Base-by-base conservation (phyloP, 495 filamentous ascomycete genomes). In the Pyrenula aspistea region DNA sequence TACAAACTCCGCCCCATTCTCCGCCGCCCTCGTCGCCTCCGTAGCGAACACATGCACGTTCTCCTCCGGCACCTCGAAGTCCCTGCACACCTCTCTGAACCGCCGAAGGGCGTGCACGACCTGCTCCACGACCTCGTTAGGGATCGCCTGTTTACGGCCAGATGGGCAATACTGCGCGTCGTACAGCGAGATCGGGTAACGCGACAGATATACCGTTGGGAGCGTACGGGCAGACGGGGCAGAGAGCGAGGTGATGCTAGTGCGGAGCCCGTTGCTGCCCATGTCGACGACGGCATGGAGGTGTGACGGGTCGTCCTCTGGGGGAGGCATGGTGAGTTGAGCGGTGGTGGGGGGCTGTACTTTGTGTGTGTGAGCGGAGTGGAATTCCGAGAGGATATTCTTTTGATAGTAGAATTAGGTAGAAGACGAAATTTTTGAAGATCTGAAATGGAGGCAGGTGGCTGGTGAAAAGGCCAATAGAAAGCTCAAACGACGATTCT, bases 201-300 rank as follows among this genome's bases (percentile, higher is more conserved):
- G 84, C 62, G 91, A 84, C 58, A 82, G 81, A 66, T 88, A 93
- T 55, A 94, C 59, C 31, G 85, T 91, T 19, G 77, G 86, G 24
- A 95, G 76, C 25, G 91, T 78, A 12, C 91, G 84, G 15, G 84
- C 73, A 2, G 73, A 81, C 1, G 85, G 81, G 8, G 83, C 81
- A 1, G 84, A 78, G 25, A 96, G 78, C 56, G 89, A 81, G 10
- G 90, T 87, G 58, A 96, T 89, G 10, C 87, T 92, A 73, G 95
- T 95, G 50, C 91, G 90, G 61, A 96, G 92, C 58, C 91, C 91
- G 78, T 96, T 96, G 73, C 91, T 95, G 48, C 2, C 31, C 31
- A 42, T 42, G 31, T 42, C 31, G 31, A 42, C 31, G 31, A 42
- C 31, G 31, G 31, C 31, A 15, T 42, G 31, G 31, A 42, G 31